Evolutionary conservation across 2,329 filamentous ascomycete genomes (phyloP), one percentile per base, ranked within the genome.

Genomic region (Colletotrichum musicola): DNA sequence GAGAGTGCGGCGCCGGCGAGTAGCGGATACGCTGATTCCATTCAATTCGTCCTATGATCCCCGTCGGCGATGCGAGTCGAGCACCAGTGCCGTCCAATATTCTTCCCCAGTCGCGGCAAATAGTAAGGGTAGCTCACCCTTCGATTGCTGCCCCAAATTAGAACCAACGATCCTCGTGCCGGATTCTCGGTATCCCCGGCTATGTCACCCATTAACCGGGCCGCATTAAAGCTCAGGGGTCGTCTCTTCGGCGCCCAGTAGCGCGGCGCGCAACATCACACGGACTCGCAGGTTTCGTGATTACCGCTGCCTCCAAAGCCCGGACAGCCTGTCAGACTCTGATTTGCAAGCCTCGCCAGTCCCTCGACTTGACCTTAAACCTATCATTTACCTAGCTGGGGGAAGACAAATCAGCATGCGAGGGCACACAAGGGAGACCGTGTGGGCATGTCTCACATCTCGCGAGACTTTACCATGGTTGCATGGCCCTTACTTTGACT

Each of bases 391-490:
- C 46, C 30, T 44, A 5, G 44, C n/a, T 14, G 20, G 35, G 10
- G n/a, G 25, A n/a, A 10, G 25, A 54, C 27, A 53, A 18, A 40
- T 22, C 47, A 58, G n/a, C 3, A 47, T 53, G 38, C 47, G 47
- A 57, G 56, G 62, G 63, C 50, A 51, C n/a, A 35, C 47, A 58
- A 68, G 61, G 61, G 64, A 64, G 61, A 40, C 47, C 27, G 54
- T 64, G 61, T 14, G 27, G n/a, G n/a, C 22, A 38, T 59, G 61
- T 68, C 61, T 59, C 64, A 54, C 18, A 40, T 64, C 14, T 16
- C 60, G 13, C 35, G 30, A 62, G 44, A 20, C 35, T 20, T 40
- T 47, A 18, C 30, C 13, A 59, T 20, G 40, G 40, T 47, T 16
- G 22, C 13, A 59, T 20, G 40, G 40, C 40, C 40, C 35, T 55